A percentile compares a stretch with the other conserved stretches of the same genome.
phyloP scores from a whole-genome alignment of 2,329 filamentous ascomycete genomes.

The Graphilbum ipis-grandicollis region DNA sequence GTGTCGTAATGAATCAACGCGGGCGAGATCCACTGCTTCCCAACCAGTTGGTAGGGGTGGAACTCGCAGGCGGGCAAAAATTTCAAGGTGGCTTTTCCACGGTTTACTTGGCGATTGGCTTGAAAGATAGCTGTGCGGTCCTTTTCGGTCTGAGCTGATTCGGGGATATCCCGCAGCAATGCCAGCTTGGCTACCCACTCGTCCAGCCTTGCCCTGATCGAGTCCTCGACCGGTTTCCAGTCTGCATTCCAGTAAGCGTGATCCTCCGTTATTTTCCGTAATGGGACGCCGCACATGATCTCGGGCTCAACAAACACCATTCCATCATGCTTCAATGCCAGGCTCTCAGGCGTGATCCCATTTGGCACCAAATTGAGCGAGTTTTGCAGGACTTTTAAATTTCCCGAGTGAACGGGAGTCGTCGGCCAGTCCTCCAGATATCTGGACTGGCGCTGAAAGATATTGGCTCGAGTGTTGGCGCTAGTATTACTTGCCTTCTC shows the following conservation, averaged over 20 bases:
- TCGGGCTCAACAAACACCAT: conserved; percentile 30
- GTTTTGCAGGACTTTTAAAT: too few species aligned
- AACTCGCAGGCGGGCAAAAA: conserved; percentile 33
- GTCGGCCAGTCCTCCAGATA: background rate
- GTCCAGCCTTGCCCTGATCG: conserved; percentile 25
- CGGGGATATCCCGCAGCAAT: conserved; percentile 21
- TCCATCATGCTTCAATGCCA: conserved; percentile 31
- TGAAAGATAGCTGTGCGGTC: conserved; percentile 30
- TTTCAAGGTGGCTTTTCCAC: conserved; percentile 32
- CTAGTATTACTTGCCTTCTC: too few species aligned
- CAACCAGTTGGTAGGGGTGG: conserved; percentile 38
- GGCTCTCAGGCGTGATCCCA: conserved; percentile 27
- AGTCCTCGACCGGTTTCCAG: conserved; percentile 28
- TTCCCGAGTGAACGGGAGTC: too few species aligned
- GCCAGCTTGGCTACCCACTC: conserved; percentile 31
- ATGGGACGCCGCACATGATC: conserved; percentile 33
- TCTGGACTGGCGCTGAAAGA: too few species aligned
- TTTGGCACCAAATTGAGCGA: background rate
- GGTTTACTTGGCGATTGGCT: conserved; percentile 37
- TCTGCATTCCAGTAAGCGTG: conserved; percentile 39
- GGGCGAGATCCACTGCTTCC: conserved; percentile 30
- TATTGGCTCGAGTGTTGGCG: too few species aligned
- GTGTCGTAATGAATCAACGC: conserved; percentile 35
- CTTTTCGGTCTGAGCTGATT: conserved; percentile 12
- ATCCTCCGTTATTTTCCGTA: conserved; percentile 29